Evolutionary conservation across 2,329 filamentous ascomycete genomes (phyloP), one percentile per base, ranked within the genome.

Genomic region (Bretziella fagacearum): DNA sequence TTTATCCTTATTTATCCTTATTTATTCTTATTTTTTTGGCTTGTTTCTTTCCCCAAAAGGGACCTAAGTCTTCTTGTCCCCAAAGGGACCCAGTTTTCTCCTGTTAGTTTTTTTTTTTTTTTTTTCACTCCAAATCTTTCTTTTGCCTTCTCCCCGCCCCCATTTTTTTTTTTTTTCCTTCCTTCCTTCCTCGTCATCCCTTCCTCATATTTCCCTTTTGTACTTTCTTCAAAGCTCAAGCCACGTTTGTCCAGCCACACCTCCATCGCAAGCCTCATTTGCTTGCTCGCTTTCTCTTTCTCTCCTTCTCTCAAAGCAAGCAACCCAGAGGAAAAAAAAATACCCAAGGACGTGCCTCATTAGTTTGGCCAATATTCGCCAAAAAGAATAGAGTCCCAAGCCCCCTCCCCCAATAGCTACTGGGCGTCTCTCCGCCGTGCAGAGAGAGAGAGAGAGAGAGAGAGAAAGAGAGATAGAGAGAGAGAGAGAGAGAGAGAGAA

Each of bases 181-280:
- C 44, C 18, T 25, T 33, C 44, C 44, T 42, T 47, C 30, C 26
- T 47, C 26, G 20, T 29, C 25, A 13, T 17, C 32, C n/a, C 6
- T 41, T 8, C 26, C 17, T 22, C 26, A 23, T 41, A n/a, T n/a
- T n/a, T n/a, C 30, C 40, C 45, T 26, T 33, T 40, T 44, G 41
- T 50, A 32, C 22, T 20, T 43, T 6, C 11, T 23, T 20, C 40
- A 39, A 30, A 40, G 32, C 33, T 40, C 35, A 44, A 43, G 39
- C 46, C 41, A 48, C 46, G 46, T 48, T 48, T 48, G 39, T 59
- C 56, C 62, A 65, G 62, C 62, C 62, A 65, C 62, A 65, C 60
- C 56, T 59, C 53, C 46, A 53, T 58, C 54, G 53, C 55, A 55
- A 54, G 56, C 56, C 57, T 48, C 43, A 46, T 33, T n/a, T n/a